Base-by-base conservation (phyloP, 208 protist genomes). In the Leishmania martiniquensis region DNA sequence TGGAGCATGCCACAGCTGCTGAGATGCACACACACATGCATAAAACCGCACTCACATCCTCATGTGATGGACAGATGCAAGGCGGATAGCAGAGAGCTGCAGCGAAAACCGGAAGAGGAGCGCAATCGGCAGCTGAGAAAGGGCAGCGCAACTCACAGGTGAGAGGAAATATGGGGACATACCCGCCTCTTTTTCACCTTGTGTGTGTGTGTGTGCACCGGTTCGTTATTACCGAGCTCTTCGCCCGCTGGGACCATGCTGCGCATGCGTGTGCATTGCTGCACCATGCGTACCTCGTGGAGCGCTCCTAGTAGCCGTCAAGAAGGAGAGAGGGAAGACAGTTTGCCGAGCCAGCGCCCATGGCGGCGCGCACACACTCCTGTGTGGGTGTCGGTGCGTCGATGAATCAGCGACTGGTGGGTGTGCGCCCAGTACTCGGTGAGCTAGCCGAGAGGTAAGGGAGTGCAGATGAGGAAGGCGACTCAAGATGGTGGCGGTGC, bases 121-220 rank as follows among this genome's bases (percentile, higher is more conserved):
- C 5, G 57, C 29, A 62, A 9, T 68, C 62, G 39, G 62, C 37
- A 44, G 0, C 25, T 17, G 67, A 72, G 13, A 32, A 47, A 49
- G 45, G 22, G 1, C 25, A 68, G 12, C 29, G 3, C 29, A 62
- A 37, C 4, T 29, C 47, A 66, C 6, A 4, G 55, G 1, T 68
- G 76, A 73, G 65, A 71, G 83, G 85, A 89, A 85, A 89, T 52
- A 83, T 89, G 85, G 85, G 85, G 85, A 89, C 85, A 89, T 81
- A 89, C 85, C 85, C 79, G 85, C 85, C 83, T 74, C 60, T 60
- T 62, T 2, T 17, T 37, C 12, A 17, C n/a, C 15, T n/a, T n/a
- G n/a, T n/a, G n/a, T 34, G 25, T 62, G 29, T 37, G 57, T n/a
- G 68, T 60, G 29, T 44, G 7, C 39, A n/a, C 54, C 55, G 55